A percentile compares a stretch with the other conserved stretches of the same genome.
Evolutionary conservation across 768 basidiomycete species (phyloP).

Genomic region (Neoboletus magnificus): DNA sequence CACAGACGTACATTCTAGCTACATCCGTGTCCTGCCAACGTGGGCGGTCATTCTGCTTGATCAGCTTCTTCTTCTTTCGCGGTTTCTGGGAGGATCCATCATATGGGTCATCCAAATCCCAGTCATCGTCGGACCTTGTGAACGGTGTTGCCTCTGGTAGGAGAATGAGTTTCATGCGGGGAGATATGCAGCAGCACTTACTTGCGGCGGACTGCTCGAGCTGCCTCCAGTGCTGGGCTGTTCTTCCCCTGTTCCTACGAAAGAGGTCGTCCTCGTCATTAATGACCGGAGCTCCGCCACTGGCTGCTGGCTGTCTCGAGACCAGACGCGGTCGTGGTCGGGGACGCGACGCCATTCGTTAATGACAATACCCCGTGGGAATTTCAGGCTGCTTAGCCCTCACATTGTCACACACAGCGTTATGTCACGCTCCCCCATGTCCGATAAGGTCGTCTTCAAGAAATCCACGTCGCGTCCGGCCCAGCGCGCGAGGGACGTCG

Average conservation of each 20-base stretch:
- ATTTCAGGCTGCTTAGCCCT: background rate
- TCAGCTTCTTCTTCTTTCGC: conserved; percentile 38
- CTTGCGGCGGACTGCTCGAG: conserved; percentile 57
- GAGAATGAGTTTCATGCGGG: conserved; percentile 1
- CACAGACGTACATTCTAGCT: conserved; percentile 39
- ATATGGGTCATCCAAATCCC: conserved; percentile 15
- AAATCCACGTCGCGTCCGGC: conserved; percentile 39
- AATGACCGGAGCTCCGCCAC: conserved; percentile 3
- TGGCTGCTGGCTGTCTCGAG: conserved; percentile 14
- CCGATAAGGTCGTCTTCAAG: conserved; percentile 40
- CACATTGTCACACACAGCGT: conserved; percentile 18
- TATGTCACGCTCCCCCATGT: conserved; percentile 25
- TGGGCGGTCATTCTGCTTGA: conserved; percentile 30
- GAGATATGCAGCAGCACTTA: conserved; percentile 26
- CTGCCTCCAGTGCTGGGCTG: conserved; percentile 54
- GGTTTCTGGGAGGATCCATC: conserved; percentile 32
- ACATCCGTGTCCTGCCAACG: conserved; percentile 44
- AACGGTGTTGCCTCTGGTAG: conserved; percentile 25
- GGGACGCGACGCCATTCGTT: conserved; percentile 34
- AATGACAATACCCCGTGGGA: conserved; percentile 28
- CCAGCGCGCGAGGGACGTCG: conserved; percentile 39
- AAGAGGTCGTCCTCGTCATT: conserved; percentile 68
- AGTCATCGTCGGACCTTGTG: conserved; percentile 20
- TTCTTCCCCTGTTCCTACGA: conserved; percentile 61
- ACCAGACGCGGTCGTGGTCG: conserved; percentile 54